Base-by-base conservation (phyloP, 2,329 filamentous ascomycete species). In the Massarina eburnea region DNA sequence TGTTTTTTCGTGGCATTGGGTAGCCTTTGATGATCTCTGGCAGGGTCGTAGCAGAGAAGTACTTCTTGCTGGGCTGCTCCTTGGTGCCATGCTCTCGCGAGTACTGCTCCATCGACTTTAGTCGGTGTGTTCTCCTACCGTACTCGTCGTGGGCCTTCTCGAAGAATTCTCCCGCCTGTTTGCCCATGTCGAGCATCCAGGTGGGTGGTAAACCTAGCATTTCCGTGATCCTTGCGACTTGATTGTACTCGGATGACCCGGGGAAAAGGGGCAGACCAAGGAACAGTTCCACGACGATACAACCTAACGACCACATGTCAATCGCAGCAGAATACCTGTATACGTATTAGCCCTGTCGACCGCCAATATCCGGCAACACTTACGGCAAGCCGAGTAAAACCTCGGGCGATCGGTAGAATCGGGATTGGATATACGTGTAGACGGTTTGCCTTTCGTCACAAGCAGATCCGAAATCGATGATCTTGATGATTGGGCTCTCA, bases 101-200 rank as follows among this genome's bases (percentile, higher is more conserved):
- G 70, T 97, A 99, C 69, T 96, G 91, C 66, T 99, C 94, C 89
- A 99, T 95, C 56, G 88, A 90, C 77, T 99, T 99, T 30, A 99
- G 77, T 43, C 92, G 84, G 68, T 96, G 96, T 6, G 86, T 91
- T 60, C 91, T 86, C 55, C 94, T 83, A 30, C 92, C 92, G 64
- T 89, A 99, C 65, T 99, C 94, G 65, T 99, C 94, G 54, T 85
- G 83, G 12, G 80, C 79, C 73, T 96, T 96, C 71, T 99, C 92
- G 62, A 96, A 99, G 69, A 99, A 99, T 61, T 97, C 91, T 35
- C 90, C 89, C 1, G 92, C 89, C 70, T 99, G 94, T 73, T 99
- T 99, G 60, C 94, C 94, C 81, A 96, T 95, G 68, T 99, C 94
- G 45, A 99, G 81, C 94, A 99, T 99, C 94, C 94, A 99, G 54